phyloP scores from a whole-genome alignment of 495 filamentous ascomycete genomes.

The Hyaloscypha variabilis region DNA sequence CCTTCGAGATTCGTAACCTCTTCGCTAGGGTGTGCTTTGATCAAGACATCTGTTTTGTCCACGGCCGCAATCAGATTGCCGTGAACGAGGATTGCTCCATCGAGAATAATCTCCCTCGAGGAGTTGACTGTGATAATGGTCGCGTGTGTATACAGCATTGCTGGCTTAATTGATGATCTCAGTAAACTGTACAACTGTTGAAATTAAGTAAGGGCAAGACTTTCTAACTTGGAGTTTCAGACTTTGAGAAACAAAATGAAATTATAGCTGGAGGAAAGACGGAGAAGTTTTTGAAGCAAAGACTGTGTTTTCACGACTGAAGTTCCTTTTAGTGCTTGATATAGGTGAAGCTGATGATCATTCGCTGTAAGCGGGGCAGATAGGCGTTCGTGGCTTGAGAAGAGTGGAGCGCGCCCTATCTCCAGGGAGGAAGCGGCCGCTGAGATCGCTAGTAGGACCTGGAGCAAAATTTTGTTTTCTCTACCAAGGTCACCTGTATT shows the following conservation, averaged over 20 bases:
- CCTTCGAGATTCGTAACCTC: conserved; percentile 35
- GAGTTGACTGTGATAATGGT: conserved; percentile 48
- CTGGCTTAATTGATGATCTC: background rate
- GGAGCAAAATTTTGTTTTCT: too few relatives aligned
- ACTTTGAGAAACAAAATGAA: background rate
- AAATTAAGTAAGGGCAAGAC: too few relatives aligned
- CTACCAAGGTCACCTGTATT: too few relatives aligned
- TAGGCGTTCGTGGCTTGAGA: conserved; percentile 2
- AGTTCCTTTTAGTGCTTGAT: background rate
- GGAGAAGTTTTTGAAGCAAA: background rate
- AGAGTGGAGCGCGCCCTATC: background rate
- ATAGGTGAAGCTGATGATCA: background rate
- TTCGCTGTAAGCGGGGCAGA: background rate
- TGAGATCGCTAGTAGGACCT: too few relatives aligned
- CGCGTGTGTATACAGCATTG: conserved; percentile 15
- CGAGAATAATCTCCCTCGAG: conserved; percentile 44
- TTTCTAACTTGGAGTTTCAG: too few relatives aligned
- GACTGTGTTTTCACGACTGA: background rate
- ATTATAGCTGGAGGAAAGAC: background rate
- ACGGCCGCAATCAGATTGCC: conserved; percentile 42
- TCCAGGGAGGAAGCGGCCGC: too few relatives aligned
- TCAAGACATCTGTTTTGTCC: conserved; percentile 41
- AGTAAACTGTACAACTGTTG: too few relatives aligned
- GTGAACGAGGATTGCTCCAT: conserved; percentile 47
- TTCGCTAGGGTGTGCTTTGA: conserved; percentile 15